A percentile compares a stretch with the other conserved stretches of the same genome.
phyloP scores from a whole-genome alignment of 331 rosid genomes.

The Acacia concinna region DNA sequence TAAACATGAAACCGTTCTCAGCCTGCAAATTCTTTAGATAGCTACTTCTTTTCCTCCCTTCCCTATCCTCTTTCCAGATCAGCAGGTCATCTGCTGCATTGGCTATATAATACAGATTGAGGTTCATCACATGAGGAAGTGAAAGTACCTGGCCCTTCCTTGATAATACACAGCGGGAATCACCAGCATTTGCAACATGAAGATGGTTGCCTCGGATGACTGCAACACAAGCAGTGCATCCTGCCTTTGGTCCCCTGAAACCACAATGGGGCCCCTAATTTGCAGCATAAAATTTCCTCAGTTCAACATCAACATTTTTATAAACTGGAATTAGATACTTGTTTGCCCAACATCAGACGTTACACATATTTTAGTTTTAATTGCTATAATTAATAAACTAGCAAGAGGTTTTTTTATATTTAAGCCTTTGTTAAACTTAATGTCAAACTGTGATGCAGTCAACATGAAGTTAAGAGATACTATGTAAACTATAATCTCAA shows the following conservation, averaged over 20 bases:
- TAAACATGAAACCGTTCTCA: conserved; percentile 24
- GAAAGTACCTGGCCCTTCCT: conserved; percentile 86
- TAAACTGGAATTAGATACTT: not conserved
- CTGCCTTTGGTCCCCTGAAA: conserved; percentile 81
- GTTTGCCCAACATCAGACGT: conserved; percentile 17
- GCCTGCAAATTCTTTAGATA: not conserved
- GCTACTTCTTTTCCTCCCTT: not conserved
- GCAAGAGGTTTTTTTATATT: conserved; percentile 9
- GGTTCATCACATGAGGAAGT: conserved; percentile 8
- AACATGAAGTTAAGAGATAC: not conserved
- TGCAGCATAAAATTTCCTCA: conserved; percentile 41
- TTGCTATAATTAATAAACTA: conserved; percentile 18
- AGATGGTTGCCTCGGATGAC: conserved; percentile 63
- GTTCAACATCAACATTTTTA: conserved; percentile 27
- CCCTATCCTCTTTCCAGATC: not conserved
- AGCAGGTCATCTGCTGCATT: not conserved
- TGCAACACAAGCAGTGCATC: conserved; percentile 96
- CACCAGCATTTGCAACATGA: conserved; percentile 95
- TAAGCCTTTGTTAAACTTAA: conserved; percentile 1
- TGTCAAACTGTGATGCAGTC: conserved; percentile 4
- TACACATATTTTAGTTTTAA: not conserved
- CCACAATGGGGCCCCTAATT: conserved; percentile 94
- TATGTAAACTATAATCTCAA: not conserved
- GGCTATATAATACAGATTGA: conserved; percentile 16
- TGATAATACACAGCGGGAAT: conserved; percentile 89